Evolutionary conservation across 192 early-diverging fungal species (phyloP), one percentile per base, ranked within the genome.

Genomic region (Phycomyces blakesleeanus): DNA sequence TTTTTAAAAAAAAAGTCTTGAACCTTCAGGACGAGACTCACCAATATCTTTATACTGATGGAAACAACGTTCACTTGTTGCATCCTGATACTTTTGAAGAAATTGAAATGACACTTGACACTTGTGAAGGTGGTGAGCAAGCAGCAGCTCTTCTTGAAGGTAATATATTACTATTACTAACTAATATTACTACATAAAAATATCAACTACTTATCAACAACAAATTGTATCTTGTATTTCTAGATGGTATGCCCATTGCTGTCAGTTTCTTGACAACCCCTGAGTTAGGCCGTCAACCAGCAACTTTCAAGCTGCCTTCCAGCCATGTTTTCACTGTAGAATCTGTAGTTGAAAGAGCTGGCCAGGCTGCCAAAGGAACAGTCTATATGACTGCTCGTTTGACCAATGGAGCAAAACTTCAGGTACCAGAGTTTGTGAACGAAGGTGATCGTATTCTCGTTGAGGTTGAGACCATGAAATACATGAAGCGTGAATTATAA

Each of bases 361-460:
- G 74, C 14, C 80, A 83, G 25, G 84, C 81, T 8, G 74, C 86
- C 39, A 91, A 88, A 71, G 89, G 89, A 18, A 82, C 88, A 5
- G 81, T 81, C 0, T 89, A 78, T 59, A 85, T 89, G 61, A 75
- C 79, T 3, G 91, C 89, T 12, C 74, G 70, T 15, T 72, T 93
- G 14, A 79, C 82, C 20, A 86, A 85, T 50, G 89, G 87, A 5
- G 81, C 78, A 26, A 78, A 72, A 40, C 78, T 95, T 15, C 76
- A 76, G 67, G 89, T 95, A 8, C 93, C 93, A 11, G 86, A 90
- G 65, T 93, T 93, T 83, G 81, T 93, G 25, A 84, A 88, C 64
- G 72, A 76, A 12, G 91, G 91, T 25, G 93, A 95, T 38, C 77
- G 70, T 44, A 81, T 95, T 20, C 51, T 88, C 1, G 83, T 95